Conservation (phyloP, 2,329 filamentous ascomycete species). For the Teratosphaeriaceae sp. region DNA sequence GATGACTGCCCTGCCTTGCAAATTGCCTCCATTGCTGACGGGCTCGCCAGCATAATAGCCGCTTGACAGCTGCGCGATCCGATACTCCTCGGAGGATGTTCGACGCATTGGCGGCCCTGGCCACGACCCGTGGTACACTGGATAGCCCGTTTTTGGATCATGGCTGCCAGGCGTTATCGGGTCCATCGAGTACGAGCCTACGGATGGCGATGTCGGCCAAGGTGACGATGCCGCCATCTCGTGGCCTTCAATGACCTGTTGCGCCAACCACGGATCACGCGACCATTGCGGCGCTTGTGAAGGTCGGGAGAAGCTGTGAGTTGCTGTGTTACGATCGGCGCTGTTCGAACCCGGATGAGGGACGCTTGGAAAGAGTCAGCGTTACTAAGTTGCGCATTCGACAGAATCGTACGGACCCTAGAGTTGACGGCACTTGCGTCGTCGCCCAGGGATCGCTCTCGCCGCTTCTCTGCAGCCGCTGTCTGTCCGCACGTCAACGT, state of each 20-base stretch:
- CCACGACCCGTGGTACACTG: constrained; percentile 20
- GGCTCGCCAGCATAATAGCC: constrained; percentile 19
- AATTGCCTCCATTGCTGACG: constrained; percentile 15
- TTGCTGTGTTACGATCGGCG: constrained; percentile 14
- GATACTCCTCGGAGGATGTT: constrained; percentile 24
- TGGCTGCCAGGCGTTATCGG: constrained; percentile 12
- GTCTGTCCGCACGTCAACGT: constrained; percentile 11
- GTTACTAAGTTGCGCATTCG: constrained; percentile 17
- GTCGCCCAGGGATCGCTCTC: constrained; percentile 24
- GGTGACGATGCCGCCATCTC: constrained; percentile 18
- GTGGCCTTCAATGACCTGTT: constrained; percentile 19
- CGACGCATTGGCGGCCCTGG: constrained; percentile 20
- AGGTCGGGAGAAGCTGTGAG: constrained; percentile 16
- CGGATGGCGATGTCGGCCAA: constrained; percentile 24
- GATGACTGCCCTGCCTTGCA: constrained; percentile 16
- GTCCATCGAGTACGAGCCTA: constrained; percentile 18
- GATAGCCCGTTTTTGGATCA: constrained; percentile 11
- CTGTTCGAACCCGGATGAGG: constrained; percentile 19
- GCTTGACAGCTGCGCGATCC: constrained; percentile 16
- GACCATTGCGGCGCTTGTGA: constrained; percentile 22
- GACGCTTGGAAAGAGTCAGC: constrained; percentile 18
- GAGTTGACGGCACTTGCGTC: constrained; percentile 18
- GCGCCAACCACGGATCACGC: constrained; percentile 23
- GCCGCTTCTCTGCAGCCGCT: constrained; percentile 19
- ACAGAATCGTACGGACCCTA: constrained; percentile 20